Conservation (phyloP, 371 early-diverging fungal species). For the Entomophthora muscae region DNA sequence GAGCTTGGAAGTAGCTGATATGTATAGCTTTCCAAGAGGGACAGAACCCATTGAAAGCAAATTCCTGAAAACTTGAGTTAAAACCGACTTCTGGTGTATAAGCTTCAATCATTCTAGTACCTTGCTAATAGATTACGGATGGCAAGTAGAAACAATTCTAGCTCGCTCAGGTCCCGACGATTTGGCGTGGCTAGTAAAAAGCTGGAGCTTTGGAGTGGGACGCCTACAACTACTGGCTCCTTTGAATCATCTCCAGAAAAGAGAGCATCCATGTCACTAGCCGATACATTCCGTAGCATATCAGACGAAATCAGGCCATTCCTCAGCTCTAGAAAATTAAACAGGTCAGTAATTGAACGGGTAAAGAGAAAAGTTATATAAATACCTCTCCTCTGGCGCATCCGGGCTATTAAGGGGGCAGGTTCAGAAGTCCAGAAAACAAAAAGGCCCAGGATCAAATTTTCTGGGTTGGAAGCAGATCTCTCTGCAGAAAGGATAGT, state of each 20-base stretch:
- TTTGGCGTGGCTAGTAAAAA: neutral
- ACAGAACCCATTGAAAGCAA: too few relatives aligned
- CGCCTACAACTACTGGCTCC: neutral
- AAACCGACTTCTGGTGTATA: too few relatives aligned
- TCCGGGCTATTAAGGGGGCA: neutral
- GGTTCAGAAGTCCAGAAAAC: neutral
- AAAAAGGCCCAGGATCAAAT: neutral
- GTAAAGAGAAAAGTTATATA: too few relatives aligned
- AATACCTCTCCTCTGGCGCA: neutral
- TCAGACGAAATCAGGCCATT: neutral
- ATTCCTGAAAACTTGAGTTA: too few relatives aligned
- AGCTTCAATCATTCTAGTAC: too few relatives aligned
- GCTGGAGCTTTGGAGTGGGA: neutral
- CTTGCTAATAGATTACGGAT: neutral
- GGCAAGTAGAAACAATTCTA: neutral
- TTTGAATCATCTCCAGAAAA: neutral
- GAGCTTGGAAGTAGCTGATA: neutral
- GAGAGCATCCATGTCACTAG: neutral
- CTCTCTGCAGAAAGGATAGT: neutral
- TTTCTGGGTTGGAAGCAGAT: neutral
- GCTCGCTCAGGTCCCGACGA: neutral
- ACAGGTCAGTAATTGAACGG: neutral
- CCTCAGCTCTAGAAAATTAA: neutral
- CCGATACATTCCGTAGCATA: neutral
- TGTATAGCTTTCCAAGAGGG: neutral